A percentile compares a stretch with the other conserved stretches of the same genome.
Evolutionary conservation across 805 yeast genomes (phyloP).

Genomic region (Wickerhamiella domercqiae): DNA sequence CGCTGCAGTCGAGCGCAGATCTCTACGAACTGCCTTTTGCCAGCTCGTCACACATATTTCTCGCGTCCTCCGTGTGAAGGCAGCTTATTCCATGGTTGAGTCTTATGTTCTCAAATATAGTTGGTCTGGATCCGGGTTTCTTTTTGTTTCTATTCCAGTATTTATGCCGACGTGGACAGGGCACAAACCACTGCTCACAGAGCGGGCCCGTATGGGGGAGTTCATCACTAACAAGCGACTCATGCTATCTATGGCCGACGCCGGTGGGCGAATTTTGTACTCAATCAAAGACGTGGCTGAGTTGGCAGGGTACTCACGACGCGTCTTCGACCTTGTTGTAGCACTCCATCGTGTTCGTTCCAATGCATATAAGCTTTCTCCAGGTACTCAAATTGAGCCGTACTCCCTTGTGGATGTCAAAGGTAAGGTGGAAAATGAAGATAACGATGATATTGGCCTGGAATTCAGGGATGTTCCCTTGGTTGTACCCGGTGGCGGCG

Average conservation of each 20-base stretch:
- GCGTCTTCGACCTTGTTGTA: slow-evolving; percentile 64
- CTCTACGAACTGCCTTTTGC: slow-evolving; percentile 44
- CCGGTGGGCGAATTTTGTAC: slow-evolving; percentile 88
- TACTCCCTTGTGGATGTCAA: slow-evolving; percentile 36
- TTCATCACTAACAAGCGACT: slow-evolving; percentile 82
- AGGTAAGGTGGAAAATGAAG: slow-evolving; percentile 70
- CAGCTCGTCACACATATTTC: slow-evolving; percentile 40
- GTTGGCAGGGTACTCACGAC: slow-evolving; percentile 76
- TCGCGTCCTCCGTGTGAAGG: slow-evolving; percentile 41
- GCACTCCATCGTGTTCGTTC: slow-evolving; percentile 74
- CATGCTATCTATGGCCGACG: slow-evolving; percentile 83
- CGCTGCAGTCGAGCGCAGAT: slow-evolving; percentile 55
- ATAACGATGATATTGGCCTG: slow-evolving; percentile 56
- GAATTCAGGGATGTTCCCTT: slow-evolving; percentile 72
- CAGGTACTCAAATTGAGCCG: slow-evolving; percentile 6
- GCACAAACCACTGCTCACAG: slow-evolving; percentile 8
- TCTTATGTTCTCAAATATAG: slow-evolving; percentile 78
- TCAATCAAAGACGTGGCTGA: slow-evolving; percentile 87
- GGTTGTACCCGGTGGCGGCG: slow-evolving; percentile 44
- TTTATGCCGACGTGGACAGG: slow-evolving; percentile 39
- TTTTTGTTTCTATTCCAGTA: slow-evolving; percentile 81
- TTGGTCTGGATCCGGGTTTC: slow-evolving; percentile 92
- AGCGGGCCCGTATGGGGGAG: slow-evolving; percentile 51
- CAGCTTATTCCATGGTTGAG: slow-evolving; percentile 59
- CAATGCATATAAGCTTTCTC: slow-evolving; percentile 17